Conservation (phyloP, 805 yeast species). For the Aciculoconidium aculeatum region DNA sequence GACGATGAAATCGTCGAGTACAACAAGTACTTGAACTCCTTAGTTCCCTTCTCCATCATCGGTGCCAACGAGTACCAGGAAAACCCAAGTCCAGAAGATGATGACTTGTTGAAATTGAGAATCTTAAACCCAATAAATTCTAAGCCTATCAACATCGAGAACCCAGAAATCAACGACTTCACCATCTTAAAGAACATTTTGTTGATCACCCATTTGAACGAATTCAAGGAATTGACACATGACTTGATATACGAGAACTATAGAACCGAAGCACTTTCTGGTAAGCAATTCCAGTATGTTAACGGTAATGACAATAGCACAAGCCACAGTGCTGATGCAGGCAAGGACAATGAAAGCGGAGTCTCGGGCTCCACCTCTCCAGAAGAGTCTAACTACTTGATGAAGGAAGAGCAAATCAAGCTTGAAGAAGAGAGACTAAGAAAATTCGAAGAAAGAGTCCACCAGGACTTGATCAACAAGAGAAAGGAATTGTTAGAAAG, state of each 20-base stretch:
- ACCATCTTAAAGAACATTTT: constrained; percentile 72
- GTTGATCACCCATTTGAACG: constrained; percentile 79
- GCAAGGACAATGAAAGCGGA: constrained; percentile 8
- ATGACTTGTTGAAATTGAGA: constrained; percentile 46
- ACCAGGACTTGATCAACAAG: constrained; percentile 75
- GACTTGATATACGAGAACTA: constrained; percentile 83
- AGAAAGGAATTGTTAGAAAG: constrained; percentile 78
- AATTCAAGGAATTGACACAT: constrained; percentile 83
- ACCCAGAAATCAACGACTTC: constrained; percentile 75
- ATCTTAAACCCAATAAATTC: constrained; percentile 44
- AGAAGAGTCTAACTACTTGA: constrained; percentile 27
- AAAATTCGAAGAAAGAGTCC: constrained; percentile 84
- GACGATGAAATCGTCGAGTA: constrained; percentile 64
- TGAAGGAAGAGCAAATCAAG: constrained; percentile 85
- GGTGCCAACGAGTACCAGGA: constrained; percentile 62
- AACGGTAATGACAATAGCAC: constrained; percentile 13
- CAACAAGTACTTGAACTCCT: constrained; percentile 56
- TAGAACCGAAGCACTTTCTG: constrained; percentile 79
- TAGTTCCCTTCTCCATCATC: constrained; percentile 63
- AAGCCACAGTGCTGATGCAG: constrained; percentile 3
- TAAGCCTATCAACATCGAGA: constrained; percentile 54
- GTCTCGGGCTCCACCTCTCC: constrained; percentile 1
- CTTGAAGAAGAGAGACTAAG: constrained; percentile 83
- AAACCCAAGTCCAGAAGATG: constrained; percentile 26
- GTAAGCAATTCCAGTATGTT: constrained; percentile 44